These are phyloP conservation scores for Plenodomus biglobosus DNA, from an alignment of 2,329 filamentous ascomycete species.

Conservation along the genomic window DNA sequence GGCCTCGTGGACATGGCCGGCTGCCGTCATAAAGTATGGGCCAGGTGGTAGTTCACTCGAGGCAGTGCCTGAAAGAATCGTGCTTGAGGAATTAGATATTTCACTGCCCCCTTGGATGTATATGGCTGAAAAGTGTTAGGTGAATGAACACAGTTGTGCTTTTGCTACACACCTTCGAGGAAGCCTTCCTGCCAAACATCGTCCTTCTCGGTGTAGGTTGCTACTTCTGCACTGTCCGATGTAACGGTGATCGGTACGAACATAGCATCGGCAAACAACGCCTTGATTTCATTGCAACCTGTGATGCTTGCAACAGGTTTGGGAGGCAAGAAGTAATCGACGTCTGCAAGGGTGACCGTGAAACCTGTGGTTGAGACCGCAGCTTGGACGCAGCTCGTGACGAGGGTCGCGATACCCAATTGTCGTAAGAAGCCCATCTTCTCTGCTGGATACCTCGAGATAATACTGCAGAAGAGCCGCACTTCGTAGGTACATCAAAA, in stretches of 20 bases:
- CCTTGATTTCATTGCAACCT: constrained; percentile 21
- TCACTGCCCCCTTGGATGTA: constrained; percentile 23
- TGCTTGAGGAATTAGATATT: constrained; percentile 27
- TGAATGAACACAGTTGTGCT: constrained; percentile 14
- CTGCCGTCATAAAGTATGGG: constrained; percentile 54
- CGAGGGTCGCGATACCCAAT: constrained; percentile 6
- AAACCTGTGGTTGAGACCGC: constrained; percentile 42
- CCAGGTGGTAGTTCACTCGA: constrained; percentile 45
- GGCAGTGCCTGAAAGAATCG: constrained; percentile 17
- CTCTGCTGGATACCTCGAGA: not conserved
- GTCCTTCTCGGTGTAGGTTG: constrained; percentile 41
- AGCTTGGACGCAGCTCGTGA: constrained; percentile 14
- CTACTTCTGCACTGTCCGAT: constrained; percentile 24
- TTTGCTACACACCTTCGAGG: constrained; percentile 29
- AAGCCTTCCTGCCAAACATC: constrained; percentile 49
- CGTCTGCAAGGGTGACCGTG: constrained; percentile 44
- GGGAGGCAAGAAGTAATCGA: constrained; percentile 47
- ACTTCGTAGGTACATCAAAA: not conserved
- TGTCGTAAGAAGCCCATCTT: constrained; percentile 13
- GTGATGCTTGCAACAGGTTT: constrained; percentile 39
- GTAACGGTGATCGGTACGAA: constrained; percentile 47
- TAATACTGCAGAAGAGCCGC: not conserved
- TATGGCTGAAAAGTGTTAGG: constrained; percentile 26
- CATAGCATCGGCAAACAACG: constrained; percentile 16
- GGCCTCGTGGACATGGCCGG: constrained; percentile 52